Evolutionary conservation across 441 rosid genomes (phyloP).

Genomic region (Pelargonium myrrhifolium): DNA sequence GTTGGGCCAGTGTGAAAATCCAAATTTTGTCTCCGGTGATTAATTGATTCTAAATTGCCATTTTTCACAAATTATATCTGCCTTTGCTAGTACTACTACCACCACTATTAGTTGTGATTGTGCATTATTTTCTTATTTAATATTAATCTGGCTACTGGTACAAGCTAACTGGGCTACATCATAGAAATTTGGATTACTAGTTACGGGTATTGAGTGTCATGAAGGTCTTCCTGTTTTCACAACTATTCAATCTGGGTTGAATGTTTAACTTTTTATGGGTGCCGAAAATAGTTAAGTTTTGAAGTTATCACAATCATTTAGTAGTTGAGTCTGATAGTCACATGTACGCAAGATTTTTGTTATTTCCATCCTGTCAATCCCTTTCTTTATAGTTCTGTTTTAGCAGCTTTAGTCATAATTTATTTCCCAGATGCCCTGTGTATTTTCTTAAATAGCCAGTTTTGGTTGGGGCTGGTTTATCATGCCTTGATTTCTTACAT

Average conservation of each 20-base stretch:
- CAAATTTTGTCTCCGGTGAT: conserved; percentile 87
- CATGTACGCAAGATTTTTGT: neutral
- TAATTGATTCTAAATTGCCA: conserved; percentile 60
- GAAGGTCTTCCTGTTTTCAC: neutral
- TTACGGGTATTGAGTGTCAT: neutral
- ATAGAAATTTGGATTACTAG: neutral
- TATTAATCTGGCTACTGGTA: neutral
- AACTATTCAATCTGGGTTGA: neutral
- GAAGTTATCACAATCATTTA: neutral
- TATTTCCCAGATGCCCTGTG: neutral
- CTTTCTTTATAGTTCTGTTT: neutral
- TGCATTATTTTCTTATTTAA: neutral
- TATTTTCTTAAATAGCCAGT: neutral
- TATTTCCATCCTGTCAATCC: neutral
- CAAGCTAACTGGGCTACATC: neutral
- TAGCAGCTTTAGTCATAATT: neutral
- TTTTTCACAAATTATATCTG: conserved; percentile 28
- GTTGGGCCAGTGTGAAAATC: conserved; percentile 71
- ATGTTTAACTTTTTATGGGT: neutral
- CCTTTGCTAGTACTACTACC: conserved; percentile 4
- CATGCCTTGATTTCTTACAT: neutral
- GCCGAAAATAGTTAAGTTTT: neutral
- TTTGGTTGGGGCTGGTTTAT: neutral
- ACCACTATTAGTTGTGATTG: conserved; percentile 11
- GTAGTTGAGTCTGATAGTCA: neutral